A percentile compares a stretch with the other conserved stretches of the same genome.
phyloP scores from a whole-genome alignment of 2,329 filamentous ascomycete species.

The Plectosphaerella plurivora region DNA sequence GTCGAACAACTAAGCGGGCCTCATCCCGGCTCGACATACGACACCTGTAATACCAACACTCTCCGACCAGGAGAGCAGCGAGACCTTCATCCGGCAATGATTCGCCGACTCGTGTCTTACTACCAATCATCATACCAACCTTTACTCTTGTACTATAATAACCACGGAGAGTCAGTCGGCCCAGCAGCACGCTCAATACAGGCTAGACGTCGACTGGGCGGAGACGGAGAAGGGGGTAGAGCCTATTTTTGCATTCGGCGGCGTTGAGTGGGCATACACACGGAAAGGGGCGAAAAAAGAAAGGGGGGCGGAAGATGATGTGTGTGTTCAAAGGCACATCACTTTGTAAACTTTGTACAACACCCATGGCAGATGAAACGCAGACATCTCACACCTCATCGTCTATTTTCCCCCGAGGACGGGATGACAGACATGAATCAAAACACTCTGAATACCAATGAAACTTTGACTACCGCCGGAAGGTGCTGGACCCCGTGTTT shows the following conservation, averaged over 20 bases:
- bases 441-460: no score
- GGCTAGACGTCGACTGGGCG: background rate
- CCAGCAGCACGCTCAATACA: background rate
- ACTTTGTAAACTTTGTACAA: no score
- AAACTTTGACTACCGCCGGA: no score
- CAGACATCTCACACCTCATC: no score
- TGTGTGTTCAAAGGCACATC: no score
- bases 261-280: background rate
- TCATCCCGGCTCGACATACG: background rate
- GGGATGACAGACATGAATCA: no score
- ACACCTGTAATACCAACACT: background rate
- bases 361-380: no score
- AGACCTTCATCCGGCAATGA: background rate
- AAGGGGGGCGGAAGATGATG: background rate
- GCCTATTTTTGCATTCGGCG: background rate
- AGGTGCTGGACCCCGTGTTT: no score
- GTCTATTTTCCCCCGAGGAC: no score
- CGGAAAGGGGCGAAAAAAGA: background rate
- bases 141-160: background rate
- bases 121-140: background rate
- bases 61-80: background rate
- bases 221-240: background rate
- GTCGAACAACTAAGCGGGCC: conserved; percentile 2
- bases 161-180: background rate
- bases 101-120: background rate